Base-by-base conservation (phyloP, 1,284 basidiomycete genomes). In the Leccinum olivaceoglutinosum region DNA sequence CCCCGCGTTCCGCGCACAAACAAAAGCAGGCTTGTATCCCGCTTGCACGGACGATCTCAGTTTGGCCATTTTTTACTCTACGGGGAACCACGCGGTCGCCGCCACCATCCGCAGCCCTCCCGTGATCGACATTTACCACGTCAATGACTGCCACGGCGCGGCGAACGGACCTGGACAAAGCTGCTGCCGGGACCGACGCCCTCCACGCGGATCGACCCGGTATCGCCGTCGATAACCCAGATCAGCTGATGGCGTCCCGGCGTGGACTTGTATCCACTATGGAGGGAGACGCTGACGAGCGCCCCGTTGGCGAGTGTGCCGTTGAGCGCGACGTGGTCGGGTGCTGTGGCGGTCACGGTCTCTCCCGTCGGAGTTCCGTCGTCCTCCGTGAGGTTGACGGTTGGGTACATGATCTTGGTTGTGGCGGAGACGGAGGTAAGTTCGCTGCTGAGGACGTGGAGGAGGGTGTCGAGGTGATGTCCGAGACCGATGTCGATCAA, bases 11-110 rank as follows among this genome's bases (percentile, higher is more conserved):
- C 10, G 10, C 96, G 1, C 95, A 4, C 94, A 96, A 76, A 96
- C 93, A 36, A 96, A 96, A 76, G 81, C 93, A 0, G 94, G 96
- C 73, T 94, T 94, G 7, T 96, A 96, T 76, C 94, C 94, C 38
- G 90, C 93, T 70, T 91, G 94, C 70, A 96, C 96, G 94, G 94
- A 96, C 75, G 94, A 96, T 74, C 82, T 96, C 64, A 92, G 90
- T 70, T 96, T 93, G 16, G 94, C 94, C 46, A 96, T 96, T 75
- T 96, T 96, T 82, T 96, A 96, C 77, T 96, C 94, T 62, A 95
- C 94, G 29, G 96, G 94, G 94, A 96, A 96, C 72, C 94, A 96
- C 77, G 93, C 93, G 62, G 94, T 96, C 67, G 93, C 93, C 38
- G 89, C 93, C 62, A 90, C 93, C 16, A 88, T 96, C 67, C 87